Conservation (phyloP, 768 basidiomycete species). For the Rhizopogon roseolus region DNA sequence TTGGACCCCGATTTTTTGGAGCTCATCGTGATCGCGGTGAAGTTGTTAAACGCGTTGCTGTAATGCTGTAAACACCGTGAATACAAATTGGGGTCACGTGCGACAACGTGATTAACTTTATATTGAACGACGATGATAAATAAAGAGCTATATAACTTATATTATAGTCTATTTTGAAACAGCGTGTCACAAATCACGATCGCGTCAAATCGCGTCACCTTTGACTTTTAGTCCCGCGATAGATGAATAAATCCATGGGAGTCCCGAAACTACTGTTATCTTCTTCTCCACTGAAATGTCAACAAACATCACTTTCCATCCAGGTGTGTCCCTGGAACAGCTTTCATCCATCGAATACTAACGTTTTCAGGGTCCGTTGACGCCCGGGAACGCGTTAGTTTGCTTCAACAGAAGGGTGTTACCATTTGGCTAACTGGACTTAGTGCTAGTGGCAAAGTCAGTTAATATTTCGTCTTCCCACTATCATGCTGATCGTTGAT, state of each 20-base stretch:
- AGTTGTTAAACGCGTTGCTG: neutral
- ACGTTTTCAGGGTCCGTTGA: constrained; percentile 62
- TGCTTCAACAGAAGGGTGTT: constrained; percentile 77
- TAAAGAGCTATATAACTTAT: too few species aligned
- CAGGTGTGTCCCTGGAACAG: constrained; percentile 35
- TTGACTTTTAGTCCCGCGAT: too few species aligned
- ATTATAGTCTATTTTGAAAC: too few species aligned
- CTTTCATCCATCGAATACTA: neutral
- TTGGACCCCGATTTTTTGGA: constrained; percentile 13
- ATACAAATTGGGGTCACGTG: neutral
- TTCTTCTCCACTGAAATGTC: constrained; percentile 20
- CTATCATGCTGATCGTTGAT: neutral
- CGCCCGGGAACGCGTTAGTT: constrained; percentile 55
- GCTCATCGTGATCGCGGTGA: neutral
- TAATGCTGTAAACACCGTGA: neutral
- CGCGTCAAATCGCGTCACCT: too few species aligned
- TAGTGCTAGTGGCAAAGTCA: constrained; percentile 90
- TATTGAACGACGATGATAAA: too few species aligned
- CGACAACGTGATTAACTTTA: too few species aligned
- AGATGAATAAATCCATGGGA: too few species aligned
- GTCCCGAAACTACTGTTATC: too few species aligned
- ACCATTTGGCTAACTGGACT: constrained; percentile 98
- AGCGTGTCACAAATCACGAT: too few species aligned
- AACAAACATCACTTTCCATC: constrained; percentile 64
- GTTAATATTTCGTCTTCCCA: constrained; percentile 2